Evolutionary conservation across 1,284 basidiomycete species (phyloP).

Genomic region (Clitocybe nebularis): DNA sequence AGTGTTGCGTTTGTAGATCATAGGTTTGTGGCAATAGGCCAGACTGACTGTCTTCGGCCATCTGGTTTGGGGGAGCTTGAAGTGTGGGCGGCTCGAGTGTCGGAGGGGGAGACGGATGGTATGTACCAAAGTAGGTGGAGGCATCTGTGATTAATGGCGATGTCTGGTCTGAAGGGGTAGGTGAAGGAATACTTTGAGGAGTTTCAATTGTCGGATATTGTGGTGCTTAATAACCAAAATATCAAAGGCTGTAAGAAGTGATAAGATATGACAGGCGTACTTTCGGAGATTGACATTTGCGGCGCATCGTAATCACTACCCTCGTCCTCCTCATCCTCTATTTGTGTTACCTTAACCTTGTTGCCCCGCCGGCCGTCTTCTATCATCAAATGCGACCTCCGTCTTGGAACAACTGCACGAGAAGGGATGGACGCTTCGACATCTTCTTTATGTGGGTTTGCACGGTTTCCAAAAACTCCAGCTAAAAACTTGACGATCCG

Average conservation of each 20-base stretch:
- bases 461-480: conserved; percentile 77
- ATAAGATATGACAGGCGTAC: neutral
- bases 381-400: conserved; percentile 62
- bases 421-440: conserved; percentile 30
- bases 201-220: conserved; percentile 33
- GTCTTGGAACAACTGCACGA: conserved; percentile 46
- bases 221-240: conserved; percentile 13
- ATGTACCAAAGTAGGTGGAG: conserved; percentile 10
- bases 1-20: conserved; percentile 14
- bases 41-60: neutral
- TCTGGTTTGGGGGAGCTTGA: neutral
- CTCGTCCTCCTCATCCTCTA: conserved; percentile 14
- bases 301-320: no score
- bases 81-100: conserved; percentile 10
- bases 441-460: conserved; percentile 37
- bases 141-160: conserved; percentile 8
- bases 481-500: conserved; percentile 93
- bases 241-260: conserved; percentile 8
- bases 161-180: conserved; percentile 18
- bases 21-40: neutral
- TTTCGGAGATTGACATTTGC: no score
- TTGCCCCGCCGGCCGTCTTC: conserved; percentile 44
- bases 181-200: conserved; percentile 28
- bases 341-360: conserved; percentile 33
- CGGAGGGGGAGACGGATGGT: conserved; percentile 8